Evolutionary conservation across 1,139 yeast genomes (phyloP), one percentile per base, ranked within the genome.

Genomic region (Waltiozyma sp.): DNA sequence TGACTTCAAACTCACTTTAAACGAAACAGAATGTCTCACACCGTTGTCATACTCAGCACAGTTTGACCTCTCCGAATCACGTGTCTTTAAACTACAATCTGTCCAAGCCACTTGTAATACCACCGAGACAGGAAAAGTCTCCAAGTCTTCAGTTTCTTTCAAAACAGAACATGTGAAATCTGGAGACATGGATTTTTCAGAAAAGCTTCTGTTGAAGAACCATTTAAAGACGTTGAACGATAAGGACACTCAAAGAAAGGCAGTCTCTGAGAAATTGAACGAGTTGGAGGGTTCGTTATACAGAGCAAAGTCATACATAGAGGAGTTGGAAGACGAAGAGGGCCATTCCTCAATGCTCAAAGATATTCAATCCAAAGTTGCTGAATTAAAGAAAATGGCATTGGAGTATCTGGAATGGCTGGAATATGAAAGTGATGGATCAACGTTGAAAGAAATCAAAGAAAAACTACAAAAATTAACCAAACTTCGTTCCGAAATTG

Each of bases 331-430:
- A 36, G 60, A 59, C 2, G 49, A 66, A 8, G 54, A 60, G 24
- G 65, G 64, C 2, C 67, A 70, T 10, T 53, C 59, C 11, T 65
- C 64, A 13, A 52, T 72, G 18, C 42, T 69, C 3, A 65, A 62
- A 4, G n/a, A 18, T 33, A 26, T 26, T 14, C n/a, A 26, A 26
- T 10, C n/a, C 6, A 5, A 11, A 14, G n/a, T 26, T 5, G 6
- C n/a, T 10, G 57, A 58, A 10, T 66, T 73, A 6, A 51, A 68
- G 1, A 57, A 58, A 0, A 38, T 62, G 3, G 71, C 81, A 2
- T 50, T 65, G 28, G 80, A 77, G 21, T 64, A 70, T 21, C 63
- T 83, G 42, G 93, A 83, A 49, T 86, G 95, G 95, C 65, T 87
- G 35, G 95, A 86, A 43, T 78, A 74, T 51, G 89, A 80, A 19